These are phyloP conservation scores for Phytophthora citricola DNA, from an alignment of 352 stramenopile genomes.

Conservation along the genomic window DNA sequence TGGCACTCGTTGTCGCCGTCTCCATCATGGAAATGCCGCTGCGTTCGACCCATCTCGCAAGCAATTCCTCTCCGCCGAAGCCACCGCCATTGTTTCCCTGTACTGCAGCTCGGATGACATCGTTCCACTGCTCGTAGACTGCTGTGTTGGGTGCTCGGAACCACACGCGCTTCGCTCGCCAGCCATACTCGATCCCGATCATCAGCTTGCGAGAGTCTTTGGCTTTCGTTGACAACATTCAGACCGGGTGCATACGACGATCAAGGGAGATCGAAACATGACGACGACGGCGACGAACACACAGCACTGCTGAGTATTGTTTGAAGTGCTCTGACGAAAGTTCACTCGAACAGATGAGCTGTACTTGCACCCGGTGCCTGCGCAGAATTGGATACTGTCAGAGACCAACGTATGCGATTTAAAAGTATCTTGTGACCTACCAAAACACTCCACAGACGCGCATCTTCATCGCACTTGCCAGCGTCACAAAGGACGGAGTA, in stretches of 20 bases:
- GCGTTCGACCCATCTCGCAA: constrained; percentile 27
- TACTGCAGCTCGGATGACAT: constrained; percentile 35
- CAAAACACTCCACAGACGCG: constrained; percentile 30
- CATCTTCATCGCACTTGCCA: constrained; percentile 38
- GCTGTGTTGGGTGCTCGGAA: constrained; percentile 25
- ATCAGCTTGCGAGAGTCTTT: constrained; percentile 27
- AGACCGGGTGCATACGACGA: constrained; percentile 34
- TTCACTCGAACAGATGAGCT: constrained; percentile 33
- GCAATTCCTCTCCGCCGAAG: constrained; percentile 14
- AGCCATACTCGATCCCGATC: constrained; percentile 36
- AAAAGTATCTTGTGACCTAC: constrained; percentile 9
- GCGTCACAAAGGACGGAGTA: constrained; percentile 28
- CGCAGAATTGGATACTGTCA: too few species aligned
- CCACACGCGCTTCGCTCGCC: constrained; percentile 25
- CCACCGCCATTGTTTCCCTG: constrained; percentile 5
- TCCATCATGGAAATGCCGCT: constrained; percentile 28
- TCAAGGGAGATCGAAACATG: constrained; percentile 31
- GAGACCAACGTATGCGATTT: too few species aligned
- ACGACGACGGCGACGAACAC: constrained; percentile 21
- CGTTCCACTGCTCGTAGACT: constrained; percentile 38
- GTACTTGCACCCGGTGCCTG: constrained; percentile 24
- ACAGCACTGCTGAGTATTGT: constrained; percentile 28
- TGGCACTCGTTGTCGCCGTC: constrained; percentile 15
- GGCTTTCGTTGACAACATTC: constrained; percentile 23
- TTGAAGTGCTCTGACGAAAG: constrained; percentile 17